These are phyloP conservation scores for Ceratobasidium papillatum DNA, from an alignment of 1,284 basidiomycete species.

Conservation along the genomic window DNA sequence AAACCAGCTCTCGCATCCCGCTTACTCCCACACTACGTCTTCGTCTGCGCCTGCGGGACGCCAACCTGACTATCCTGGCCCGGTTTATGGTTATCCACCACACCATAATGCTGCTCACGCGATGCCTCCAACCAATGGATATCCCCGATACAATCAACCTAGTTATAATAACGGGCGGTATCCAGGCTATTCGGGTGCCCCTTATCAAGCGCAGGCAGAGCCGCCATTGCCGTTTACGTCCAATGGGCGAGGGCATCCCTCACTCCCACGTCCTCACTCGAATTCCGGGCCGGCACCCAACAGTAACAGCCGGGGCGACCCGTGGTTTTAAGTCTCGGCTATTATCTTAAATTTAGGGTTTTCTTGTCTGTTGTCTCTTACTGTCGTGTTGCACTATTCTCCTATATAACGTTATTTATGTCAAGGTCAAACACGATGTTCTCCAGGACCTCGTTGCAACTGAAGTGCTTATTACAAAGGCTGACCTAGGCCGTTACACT, in stretches of 20 bases:
- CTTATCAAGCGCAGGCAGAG: constrained; percentile 1
- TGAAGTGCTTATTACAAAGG: not conserved
- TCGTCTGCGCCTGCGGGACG: constrained; percentile 28
- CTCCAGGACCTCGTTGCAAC: not conserved
- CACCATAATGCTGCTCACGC: not conserved
- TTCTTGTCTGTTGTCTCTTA: constrained; percentile 3
- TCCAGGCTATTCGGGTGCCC: not conserved
- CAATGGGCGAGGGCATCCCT: constrained; percentile 31
- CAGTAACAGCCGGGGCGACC: constrained; percentile 20
- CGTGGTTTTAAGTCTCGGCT: constrained; percentile 25
- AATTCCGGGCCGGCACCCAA: constrained; percentile 31
- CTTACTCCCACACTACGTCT: constrained; percentile 31
- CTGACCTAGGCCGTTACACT: too few species aligned
- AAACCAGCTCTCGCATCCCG: constrained; percentile 17
- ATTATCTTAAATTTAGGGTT: constrained; percentile 9
- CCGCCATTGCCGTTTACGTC: constrained; percentile 34
- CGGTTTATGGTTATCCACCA: constrained; percentile 7
- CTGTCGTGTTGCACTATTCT: constrained; percentile 2
- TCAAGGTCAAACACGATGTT: not conserved
- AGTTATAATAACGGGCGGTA: constrained; percentile 3
- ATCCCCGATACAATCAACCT: not conserved
- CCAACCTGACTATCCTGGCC: constrained; percentile 11
- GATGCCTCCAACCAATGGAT: not conserved
- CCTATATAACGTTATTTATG: constrained; percentile 39
- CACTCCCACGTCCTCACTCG: constrained; percentile 36